Evolutionary conservation across 2,329 filamentous ascomycete genomes (phyloP), one percentile per base, ranked within the genome.

Genomic region (Cytospora chrysosperma): DNA sequence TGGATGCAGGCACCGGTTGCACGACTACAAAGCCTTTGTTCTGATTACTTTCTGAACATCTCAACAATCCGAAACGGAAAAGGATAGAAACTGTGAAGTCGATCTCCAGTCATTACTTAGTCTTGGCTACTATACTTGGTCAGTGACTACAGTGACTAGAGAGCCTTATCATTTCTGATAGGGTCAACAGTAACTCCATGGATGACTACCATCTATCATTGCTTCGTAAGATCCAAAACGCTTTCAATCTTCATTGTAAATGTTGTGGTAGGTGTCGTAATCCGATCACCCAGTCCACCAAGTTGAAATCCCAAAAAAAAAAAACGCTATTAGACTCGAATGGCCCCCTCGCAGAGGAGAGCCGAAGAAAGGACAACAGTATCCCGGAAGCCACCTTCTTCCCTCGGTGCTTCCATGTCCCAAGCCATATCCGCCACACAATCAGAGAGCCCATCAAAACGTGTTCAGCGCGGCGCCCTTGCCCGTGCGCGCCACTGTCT

Each of bases 401-500:
- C 26, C n/a, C 27, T 34, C 12, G 4, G 19, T 47, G 28, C 19
- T 40, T 34, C 15, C 58, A 15, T 55, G 37, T 4, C 37, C 50
- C 13, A 4, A 4, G 21, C 27, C 28, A 37, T 24, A 10, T 28
- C 19, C 10, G 15, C 15, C 15, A 19, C 34, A 7, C 9, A 9
- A 55, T 61, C 26, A 55, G 26, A 9, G 13, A 15, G 37, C 1
- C 24, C 6, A 64, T 71, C 68, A 77, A 68, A 77, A 72, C 65
- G 72, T 68, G 32, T 68, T 67, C 51, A 68, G 30, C 27, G 50
- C 37, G 1, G 24, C 52, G 1, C 70, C 72, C 70, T 80, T 82
- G 61, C 69, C 68, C 0, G 71, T 78, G 57, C 77, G 75, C 19
- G 79, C 80, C 54, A 81, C 75, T 61, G 84, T 78, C 67, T 81